These are phyloP conservation scores for Colletotrichum spaethianum DNA, from an alignment of 2,329 filamentous ascomycete genomes.

Conservation along the genomic window DNA sequence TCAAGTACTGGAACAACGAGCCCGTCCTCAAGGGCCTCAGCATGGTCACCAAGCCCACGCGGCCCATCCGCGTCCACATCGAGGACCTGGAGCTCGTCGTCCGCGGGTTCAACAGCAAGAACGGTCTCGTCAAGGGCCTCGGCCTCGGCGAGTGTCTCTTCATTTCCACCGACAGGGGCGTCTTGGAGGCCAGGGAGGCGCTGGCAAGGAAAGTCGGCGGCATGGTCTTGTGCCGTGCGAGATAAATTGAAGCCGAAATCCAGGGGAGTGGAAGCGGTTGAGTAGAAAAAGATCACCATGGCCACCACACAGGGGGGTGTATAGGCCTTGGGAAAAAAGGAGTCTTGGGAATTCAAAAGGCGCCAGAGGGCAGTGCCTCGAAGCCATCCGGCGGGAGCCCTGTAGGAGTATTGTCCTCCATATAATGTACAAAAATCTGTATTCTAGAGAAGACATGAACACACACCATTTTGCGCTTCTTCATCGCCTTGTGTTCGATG, in stretches of 20 bases:
- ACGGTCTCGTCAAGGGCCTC: slow-evolving; percentile 81
- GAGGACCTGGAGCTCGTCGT: slow-evolving; percentile 75
- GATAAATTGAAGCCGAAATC: slow-evolving; percentile 48
- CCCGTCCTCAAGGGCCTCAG: slow-evolving; percentile 80
- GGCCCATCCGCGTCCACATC: slow-evolving; percentile 77
- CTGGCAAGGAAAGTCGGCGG: slow-evolving; percentile 87
- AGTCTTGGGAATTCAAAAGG: slow-evolving; percentile 20
- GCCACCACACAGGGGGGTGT: not conserved
- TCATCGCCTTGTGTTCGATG: not conserved
- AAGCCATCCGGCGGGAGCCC: slow-evolving; percentile 7
- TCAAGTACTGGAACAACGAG: slow-evolving; percentile 90
- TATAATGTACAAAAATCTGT: slow-evolving; percentile 38
- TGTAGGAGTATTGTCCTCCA: slow-evolving; percentile 25
- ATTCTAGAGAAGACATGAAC: slow-evolving; percentile 39
- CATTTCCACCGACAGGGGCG: slow-evolving; percentile 81
- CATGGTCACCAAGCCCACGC: slow-evolving; percentile 81
- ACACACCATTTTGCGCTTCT: slow-evolving; percentile 29
- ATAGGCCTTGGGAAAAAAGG: not conserved
- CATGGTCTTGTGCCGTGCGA: slow-evolving; percentile 80
- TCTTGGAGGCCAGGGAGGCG: slow-evolving; percentile 87
- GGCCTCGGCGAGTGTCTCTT: slow-evolving; percentile 88
- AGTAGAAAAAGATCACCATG: not conserved
- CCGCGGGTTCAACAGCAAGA: slow-evolving; percentile 75
- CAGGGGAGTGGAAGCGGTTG: not conserved
- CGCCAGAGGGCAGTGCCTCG: slow-evolving; percentile 4